Evolutionary conservation across 2,329 filamentous ascomycete species (phyloP).

Genomic region (Pseudogymnoascus sp.): DNA sequence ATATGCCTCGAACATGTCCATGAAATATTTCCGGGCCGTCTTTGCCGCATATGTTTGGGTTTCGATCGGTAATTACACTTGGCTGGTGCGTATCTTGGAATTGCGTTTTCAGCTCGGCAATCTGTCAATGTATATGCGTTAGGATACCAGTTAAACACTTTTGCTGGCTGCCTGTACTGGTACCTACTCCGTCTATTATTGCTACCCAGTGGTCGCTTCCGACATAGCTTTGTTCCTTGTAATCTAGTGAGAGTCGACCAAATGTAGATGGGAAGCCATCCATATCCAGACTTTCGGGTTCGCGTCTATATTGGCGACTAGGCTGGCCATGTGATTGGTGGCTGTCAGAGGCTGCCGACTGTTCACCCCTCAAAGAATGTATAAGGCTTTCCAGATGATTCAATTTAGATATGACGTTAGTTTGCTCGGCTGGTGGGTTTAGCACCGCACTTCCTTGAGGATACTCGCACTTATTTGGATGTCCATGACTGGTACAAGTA

Average conservation of each 20-base stretch:
- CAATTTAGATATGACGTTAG: slow-evolving; percentile 44
- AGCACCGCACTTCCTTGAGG: slow-evolving; percentile 21
- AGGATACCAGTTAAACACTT: background rate
- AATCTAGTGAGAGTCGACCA: slow-evolving; percentile 19
- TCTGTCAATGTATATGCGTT: slow-evolving; percentile 29
- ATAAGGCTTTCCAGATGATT: slow-evolving; percentile 49
- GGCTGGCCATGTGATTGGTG: background rate
- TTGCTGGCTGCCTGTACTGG: background rate
- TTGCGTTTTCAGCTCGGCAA: slow-evolving; percentile 48
- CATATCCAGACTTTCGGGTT: background rate
- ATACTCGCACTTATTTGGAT: slow-evolving; percentile 40
- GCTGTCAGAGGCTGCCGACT: background rate
- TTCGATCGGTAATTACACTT: background rate
- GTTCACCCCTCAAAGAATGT: slow-evolving; percentile 38
- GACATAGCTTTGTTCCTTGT: slow-evolving; percentile 40
- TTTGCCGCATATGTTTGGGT: slow-evolving; percentile 7
- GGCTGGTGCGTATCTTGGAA: slow-evolving; percentile 35
- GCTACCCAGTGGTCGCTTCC: slow-evolving; percentile 51
- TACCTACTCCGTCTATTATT: slow-evolving; percentile 47
- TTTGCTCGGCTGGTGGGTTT: slow-evolving; percentile 33
- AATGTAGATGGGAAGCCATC: slow-evolving; percentile 9
- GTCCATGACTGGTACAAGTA: slow-evolving; percentile 44
- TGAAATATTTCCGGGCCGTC: slow-evolving; percentile 17
- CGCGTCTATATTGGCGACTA: background rate
- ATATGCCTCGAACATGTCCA: slow-evolving; percentile 17